Percentiles rank a stretch among this genome's conserved stretches.
Evolutionary conservation across 2,329 filamentous ascomycete genomes (phyloP).

Genomic region (Diaporthe vexans): DNA sequence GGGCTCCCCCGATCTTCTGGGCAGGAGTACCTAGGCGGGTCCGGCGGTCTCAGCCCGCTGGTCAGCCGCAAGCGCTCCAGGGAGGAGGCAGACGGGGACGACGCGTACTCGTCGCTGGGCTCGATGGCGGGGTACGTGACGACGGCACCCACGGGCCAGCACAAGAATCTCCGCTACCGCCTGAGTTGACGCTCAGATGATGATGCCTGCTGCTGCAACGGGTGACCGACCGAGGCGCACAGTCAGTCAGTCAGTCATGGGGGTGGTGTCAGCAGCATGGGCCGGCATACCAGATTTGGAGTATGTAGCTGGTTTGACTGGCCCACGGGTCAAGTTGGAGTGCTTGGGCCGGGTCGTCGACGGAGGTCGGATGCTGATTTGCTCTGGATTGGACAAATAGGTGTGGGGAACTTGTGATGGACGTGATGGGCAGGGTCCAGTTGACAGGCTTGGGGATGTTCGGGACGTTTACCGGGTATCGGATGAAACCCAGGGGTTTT

Average conservation of each 20-base stretch:
- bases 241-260: neutral
- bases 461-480: conserved; percentile 33
- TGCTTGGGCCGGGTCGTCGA: conserved; percentile 23
- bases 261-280: neutral
- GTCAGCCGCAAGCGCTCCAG: conserved; percentile 38
- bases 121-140: conserved; percentile 35
- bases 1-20: conserved; percentile 21
- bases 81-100: conserved; percentile 38
- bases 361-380: neutral
- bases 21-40: conserved; percentile 32
- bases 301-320: neutral
- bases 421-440: conserved; percentile 11
- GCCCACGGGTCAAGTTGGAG: neutral
- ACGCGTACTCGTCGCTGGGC: conserved; percentile 27
- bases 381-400: neutral
- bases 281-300: neutral
- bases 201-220: neutral
- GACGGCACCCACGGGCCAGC: conserved; percentile 1
- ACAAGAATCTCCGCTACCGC: conserved; percentile 31
- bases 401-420: conserved; percentile 23
- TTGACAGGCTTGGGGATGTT: conserved; percentile 35
- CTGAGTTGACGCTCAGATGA: conserved; percentile 9
- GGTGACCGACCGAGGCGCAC: neutral
- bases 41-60: conserved; percentile 33
- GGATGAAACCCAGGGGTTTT: conserved; percentile 34